These are phyloP conservation scores for Ziziphus jujuba DNA, from an alignment of 306 rosid genomes.

Conservation along the genomic window DNA sequence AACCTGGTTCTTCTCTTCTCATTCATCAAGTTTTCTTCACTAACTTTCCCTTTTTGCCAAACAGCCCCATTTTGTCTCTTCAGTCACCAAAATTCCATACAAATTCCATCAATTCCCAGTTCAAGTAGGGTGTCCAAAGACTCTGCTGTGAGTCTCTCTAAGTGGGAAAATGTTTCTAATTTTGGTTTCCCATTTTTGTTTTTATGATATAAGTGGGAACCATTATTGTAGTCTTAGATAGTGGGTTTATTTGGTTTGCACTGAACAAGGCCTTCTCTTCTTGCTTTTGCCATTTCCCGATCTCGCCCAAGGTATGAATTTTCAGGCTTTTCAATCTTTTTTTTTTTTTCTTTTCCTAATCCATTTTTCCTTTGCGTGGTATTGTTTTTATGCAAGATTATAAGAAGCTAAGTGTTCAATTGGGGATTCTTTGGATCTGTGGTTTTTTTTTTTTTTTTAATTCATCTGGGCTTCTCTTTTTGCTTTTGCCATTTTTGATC, in stretches of 20 bases:
- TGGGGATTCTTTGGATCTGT: not conserved
- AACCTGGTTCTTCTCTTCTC: too few species aligned
- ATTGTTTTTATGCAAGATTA: not conserved
- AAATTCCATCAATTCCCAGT: too few species aligned
- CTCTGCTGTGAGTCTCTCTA: constrained; percentile 8
- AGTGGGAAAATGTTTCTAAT: constrained; percentile 15
- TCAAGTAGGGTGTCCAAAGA: too few species aligned
- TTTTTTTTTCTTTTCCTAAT: too few species aligned
- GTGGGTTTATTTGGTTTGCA: constrained; percentile 26
- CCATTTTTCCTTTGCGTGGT: not conserved
- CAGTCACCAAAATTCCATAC: too few species aligned
- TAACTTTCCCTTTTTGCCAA: too few species aligned
- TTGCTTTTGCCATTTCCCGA: constrained; percentile 45
- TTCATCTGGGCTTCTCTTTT: too few species aligned
- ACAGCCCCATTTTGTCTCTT: too few species aligned
- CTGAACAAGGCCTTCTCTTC: constrained; percentile 53
- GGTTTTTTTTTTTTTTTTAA: too few species aligned
- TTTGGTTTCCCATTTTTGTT: not conserved
- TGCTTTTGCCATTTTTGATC: too few species aligned
- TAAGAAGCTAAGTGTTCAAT: constrained; percentile 6
- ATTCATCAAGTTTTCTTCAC: too few species aligned
- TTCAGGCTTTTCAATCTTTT: constrained; percentile 1
- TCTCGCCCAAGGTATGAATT: constrained; percentile 54
- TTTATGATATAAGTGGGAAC: constrained; percentile 38
- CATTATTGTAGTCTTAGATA: constrained; percentile 32